Conservation (phyloP, 371 early-diverging fungal genomes). For the Batrachochytrium dendrobatidis region DNA sequence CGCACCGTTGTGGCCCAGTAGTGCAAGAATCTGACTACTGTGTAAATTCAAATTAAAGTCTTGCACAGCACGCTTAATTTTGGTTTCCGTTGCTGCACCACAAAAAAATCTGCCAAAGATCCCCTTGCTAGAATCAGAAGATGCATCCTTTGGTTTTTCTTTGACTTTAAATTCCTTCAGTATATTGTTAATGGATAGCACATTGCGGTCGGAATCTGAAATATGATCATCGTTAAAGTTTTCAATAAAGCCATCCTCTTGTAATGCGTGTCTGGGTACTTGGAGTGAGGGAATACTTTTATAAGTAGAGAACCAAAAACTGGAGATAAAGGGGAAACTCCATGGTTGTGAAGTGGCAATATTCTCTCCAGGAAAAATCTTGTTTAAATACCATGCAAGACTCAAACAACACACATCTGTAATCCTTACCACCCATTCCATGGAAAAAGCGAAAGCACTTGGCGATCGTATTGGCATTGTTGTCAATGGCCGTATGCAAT, state of each 20-base stretch:
- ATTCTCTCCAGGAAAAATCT: slow-evolving; percentile 52
- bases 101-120: too few species aligned
- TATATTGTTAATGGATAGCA: background rate
- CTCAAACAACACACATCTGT: slow-evolving; percentile 35
- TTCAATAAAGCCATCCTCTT: background rate
- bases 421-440: too few species aligned
- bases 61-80: background rate
- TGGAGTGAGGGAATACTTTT: too few species aligned
- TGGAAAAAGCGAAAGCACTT: background rate
- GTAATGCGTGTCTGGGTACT: background rate
- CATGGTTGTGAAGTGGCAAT: slow-evolving; percentile 48
- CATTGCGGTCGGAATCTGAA: background rate
- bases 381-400: slow-evolving; percentile 48
- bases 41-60: background rate
- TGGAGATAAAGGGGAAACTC: slow-evolving; percentile 41
- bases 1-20: slow-evolving; percentile 35
- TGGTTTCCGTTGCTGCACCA: background rate
- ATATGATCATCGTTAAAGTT: background rate
- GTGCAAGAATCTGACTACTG: background rate
- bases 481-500: slow-evolving; percentile 62
- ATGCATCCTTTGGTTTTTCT: background rate
- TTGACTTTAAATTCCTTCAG: background rate
- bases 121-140: too few species aligned
- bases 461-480: slow-evolving; percentile 59
- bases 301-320: background rate